Percentiles rank a stretch among this genome's conserved stretches.
phyloP scores from a whole-genome alignment of 2,329 filamentous ascomycete genomes.

The Epichloe scottii region DNA sequence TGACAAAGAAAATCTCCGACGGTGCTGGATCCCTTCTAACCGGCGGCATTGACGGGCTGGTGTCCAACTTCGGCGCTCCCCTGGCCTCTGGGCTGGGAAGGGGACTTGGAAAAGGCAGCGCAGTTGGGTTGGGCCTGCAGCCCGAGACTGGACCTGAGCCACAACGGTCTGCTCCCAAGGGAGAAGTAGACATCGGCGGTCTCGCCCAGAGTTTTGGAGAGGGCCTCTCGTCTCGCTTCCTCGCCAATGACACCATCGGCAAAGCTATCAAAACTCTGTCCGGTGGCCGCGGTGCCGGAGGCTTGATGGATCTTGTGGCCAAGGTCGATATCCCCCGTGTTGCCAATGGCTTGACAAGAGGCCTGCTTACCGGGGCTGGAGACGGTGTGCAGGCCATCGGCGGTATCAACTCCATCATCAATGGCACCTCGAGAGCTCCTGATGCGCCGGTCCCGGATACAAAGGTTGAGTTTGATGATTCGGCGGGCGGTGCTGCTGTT shows the following conservation, averaged over 20 bases:
- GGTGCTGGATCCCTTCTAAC: not conserved
- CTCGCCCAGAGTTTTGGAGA: conserved; percentile 15
- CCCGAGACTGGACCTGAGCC: conserved; percentile 11
- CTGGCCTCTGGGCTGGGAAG: conserved; percentile 17
- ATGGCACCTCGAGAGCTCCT: conserved; percentile 15
- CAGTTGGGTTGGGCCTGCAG: conserved; percentile 18
- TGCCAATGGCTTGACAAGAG: conserved; percentile 22
- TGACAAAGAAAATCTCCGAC: conserved; percentile 1
- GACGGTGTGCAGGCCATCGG: conserved; percentile 21
- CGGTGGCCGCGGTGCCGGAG: not conserved
- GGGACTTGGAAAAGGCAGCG: conserved; percentile 14
- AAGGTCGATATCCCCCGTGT: conserved; percentile 15
- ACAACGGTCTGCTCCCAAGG: not conserved
- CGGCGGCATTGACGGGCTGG: not conserved
- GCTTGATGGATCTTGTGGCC: conserved; percentile 9
- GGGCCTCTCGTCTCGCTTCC: conserved; percentile 18
- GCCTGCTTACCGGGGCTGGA: conserved; percentile 21
- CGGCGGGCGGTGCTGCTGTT: conserved; percentile 20
- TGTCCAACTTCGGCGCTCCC: conserved; percentile 7
- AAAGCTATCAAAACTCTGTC: conserved; percentile 11
- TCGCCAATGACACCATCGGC: conserved; percentile 18
- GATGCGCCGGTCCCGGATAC: conserved; percentile 10
- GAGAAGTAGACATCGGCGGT: conserved; percentile 7
- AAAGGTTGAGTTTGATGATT: conserved; percentile 21
- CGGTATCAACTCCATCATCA: conserved; percentile 19